These are phyloP conservation scores for Solanum paucissectum DNA, from an alignment of 257 asterid genomes.

Conservation along the genomic window DNA sequence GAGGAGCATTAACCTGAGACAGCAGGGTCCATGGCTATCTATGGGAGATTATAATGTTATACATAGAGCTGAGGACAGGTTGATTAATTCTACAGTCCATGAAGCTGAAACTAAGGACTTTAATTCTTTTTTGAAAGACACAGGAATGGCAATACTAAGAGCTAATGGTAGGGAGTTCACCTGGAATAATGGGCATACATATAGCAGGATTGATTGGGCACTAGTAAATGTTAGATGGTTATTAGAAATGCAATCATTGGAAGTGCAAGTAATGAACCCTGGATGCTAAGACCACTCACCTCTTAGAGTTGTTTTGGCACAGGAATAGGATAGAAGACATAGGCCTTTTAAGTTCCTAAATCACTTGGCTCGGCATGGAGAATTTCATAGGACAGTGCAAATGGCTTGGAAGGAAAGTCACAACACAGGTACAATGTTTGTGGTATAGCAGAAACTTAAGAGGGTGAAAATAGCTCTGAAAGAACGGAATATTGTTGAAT, in stretches of 20 bases:
- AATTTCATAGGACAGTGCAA: not conserved
- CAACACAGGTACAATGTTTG: not conserved
- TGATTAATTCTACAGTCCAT: not conserved
- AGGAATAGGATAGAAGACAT: not conserved
- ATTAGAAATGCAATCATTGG: not conserved
- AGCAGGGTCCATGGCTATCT: not conserved
- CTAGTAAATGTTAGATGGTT: not conserved
- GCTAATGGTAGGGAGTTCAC: not conserved
- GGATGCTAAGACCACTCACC: not conserved
- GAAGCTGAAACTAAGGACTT: not conserved
- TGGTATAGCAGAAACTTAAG: not conserved
- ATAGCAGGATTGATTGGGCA: not conserved
- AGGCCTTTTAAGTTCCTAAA: not conserved
- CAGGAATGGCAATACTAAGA: not conserved
- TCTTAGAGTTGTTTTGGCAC: not conserved
- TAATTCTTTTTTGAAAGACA: not conserved
- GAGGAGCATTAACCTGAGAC: fast-evolving
- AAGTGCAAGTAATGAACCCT: not conserved
- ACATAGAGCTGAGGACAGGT: not conserved
- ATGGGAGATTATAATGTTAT: not conserved
- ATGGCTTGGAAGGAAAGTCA: not conserved
- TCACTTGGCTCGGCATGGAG: not conserved
- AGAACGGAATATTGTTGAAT: not conserved
- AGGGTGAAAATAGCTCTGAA: not conserved
- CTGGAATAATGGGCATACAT: not conserved